Evolutionary conservation across 2,329 filamentous ascomycete genomes (phyloP).

Genomic region (Biscogniauxia marginata): DNA sequence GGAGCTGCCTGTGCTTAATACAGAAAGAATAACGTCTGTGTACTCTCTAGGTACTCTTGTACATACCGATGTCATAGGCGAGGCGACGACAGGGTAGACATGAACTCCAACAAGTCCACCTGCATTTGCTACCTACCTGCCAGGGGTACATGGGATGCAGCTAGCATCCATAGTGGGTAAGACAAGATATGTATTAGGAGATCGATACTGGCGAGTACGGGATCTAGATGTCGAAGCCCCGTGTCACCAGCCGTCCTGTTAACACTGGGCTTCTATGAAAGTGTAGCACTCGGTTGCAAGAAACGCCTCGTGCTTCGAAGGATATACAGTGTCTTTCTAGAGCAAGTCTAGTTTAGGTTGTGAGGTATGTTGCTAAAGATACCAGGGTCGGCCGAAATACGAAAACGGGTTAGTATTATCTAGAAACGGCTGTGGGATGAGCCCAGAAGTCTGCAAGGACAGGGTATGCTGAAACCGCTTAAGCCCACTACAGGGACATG

Average conservation of each 20-base stretch:
- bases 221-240: neutral
- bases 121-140: neutral
- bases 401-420: conserved; percentile 26
- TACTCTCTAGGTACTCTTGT: no score
- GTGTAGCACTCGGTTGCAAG: neutral
- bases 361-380: neutral
- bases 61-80: conserved; percentile 5
- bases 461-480: conserved; percentile 33
- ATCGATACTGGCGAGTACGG: neutral
- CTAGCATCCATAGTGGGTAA: no score
- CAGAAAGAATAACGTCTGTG: conserved; percentile 18
- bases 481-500: conserved; percentile 24
- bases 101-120: conserved; percentile 11
- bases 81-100: conserved; percentile 9
- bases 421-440: conserved; percentile 14
- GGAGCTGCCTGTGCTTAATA: conserved; percentile 28
- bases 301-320: neutral
- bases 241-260: no score
- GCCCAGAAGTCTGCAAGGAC: conserved; percentile 32
- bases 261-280: no score
- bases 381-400: conserved; percentile 25
- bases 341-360: neutral
- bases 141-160: conserved; percentile 10
- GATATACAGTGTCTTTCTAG: neutral
- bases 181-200: neutral